phyloP scores from a whole-genome alignment of 257 asterid species.

The Solanum okadae region DNA sequence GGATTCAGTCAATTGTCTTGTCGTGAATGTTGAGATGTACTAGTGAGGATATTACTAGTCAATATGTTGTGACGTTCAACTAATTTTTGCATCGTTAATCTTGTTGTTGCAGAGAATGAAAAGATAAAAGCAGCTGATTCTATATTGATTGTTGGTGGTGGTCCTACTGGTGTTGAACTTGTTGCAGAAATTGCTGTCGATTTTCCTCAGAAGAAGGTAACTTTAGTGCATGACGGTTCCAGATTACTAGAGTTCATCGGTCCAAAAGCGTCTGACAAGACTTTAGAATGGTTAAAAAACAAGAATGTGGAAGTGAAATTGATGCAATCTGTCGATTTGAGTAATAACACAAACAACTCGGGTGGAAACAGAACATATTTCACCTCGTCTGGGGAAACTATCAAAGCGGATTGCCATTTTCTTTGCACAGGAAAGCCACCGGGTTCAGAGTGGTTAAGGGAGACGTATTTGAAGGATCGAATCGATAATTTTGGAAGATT shows the following conservation, averaged over 20 bases:
- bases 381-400: conserved; percentile 61
- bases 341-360: conserved; percentile 8
- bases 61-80: not conserved
- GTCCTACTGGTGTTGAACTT: conserved; percentile 83
- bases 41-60: not conserved
- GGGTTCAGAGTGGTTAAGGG: conserved; percentile 57
- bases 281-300: conserved; percentile 46
- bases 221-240: conserved; percentile 54
- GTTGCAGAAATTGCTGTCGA: conserved; percentile 76
- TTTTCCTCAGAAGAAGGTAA: conserved; percentile 48
- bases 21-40: not conserved
- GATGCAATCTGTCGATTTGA: conserved; percentile 13
- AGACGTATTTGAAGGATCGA: conserved; percentile 36
- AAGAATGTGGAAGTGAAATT: no score
- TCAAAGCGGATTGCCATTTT: conserved; percentile 47
- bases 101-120: conserved; percentile 37
- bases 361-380: conserved; percentile 31
- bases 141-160: conserved; percentile 71
- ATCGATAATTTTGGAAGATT: conserved; percentile 45
- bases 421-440: conserved; percentile 70
- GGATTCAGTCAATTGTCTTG: not conserved
- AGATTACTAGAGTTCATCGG: conserved; percentile 74
- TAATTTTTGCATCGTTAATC: not conserved
- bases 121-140: conserved; percentile 46
- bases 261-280: conserved; percentile 55